Evolutionary conservation across 1,139 yeast species (phyloP), one percentile per base, ranked within the genome.

Genomic region (Geotrichum siamense): DNA sequence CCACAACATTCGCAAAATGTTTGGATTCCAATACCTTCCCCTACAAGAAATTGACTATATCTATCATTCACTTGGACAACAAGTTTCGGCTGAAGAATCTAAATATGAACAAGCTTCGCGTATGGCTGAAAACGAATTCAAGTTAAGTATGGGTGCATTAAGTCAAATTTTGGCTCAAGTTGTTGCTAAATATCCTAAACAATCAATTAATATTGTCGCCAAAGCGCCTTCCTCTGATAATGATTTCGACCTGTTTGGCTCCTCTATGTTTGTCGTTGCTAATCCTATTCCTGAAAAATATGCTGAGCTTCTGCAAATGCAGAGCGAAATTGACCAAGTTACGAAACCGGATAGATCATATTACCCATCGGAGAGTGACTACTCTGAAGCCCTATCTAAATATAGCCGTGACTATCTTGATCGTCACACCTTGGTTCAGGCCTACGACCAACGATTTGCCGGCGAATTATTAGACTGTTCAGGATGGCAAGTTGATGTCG

Each of bases 11-110:
- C 72, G 76, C 34, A 70, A 79, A 37, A 76, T 89, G 57, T 84
- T 91, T 62, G 98, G 97, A 2, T 91, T 87, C 63, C 91, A 87
- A 61, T 91, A 91, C 61, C 63, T 91, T 22, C 91, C 95, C 1
- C 64, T 87, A 40, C 65, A 69, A 3, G 84, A 80, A 31, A 73
- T 91, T 51, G 96, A 91, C 59, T 67, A 67, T 52, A 67, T 74
- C 19, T 66, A 72, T 54, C 81, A 79, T 54, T 68, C 78, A 1
- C 29, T 38, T 20, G 43, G 37, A 8, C 38, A 37, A 3, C 9
- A 23, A 5, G 29, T 35, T 23, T 22, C 41, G 2, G 40, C 31
- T 15, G 27, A 43, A 2, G 47, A 45, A 10, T 50, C 49, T 23
- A 37, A 48, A 4, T 61, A 59, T 21, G 51, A 51, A 5, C 50